Evolutionary conservation across 2,329 filamentous ascomycete genomes (phyloP).

Genomic region (Hypoxylon sp.): DNA sequence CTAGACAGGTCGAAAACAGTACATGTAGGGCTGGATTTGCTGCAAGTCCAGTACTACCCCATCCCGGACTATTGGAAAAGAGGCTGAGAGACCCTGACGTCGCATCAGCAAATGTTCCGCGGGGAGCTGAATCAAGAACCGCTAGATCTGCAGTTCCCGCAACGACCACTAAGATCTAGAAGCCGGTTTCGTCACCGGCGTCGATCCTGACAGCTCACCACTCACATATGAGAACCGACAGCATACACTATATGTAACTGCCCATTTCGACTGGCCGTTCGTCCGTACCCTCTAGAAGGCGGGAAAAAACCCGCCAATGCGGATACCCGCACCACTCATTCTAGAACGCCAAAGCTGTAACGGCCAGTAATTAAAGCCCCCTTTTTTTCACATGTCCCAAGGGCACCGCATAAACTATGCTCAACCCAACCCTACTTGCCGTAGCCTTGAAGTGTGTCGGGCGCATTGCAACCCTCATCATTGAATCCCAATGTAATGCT

Average conservation of each 20-base stretch:
- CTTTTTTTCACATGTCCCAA: slow-evolving; percentile 9
- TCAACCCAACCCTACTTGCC: slow-evolving; percentile 11
- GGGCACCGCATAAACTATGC: slow-evolving; percentile 1
- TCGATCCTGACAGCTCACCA: slow-evolving; percentile 33
- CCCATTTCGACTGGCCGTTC: slow-evolving; percentile 3
- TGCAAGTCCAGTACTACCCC: slow-evolving; percentile 43
- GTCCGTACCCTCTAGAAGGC: background rate
- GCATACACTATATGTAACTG: too few relatives aligned
- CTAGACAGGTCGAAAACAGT: slow-evolving; percentile 7
- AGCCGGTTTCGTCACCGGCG: slow-evolving; percentile 22
- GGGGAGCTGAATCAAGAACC: slow-evolving; percentile 30
- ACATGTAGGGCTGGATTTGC: slow-evolving; percentile 41
- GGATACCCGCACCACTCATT: slow-evolving; percentile 48
- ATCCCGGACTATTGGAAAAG: slow-evolving; percentile 50
- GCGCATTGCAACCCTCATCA: background rate
- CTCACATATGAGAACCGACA: slow-evolving; percentile 23
- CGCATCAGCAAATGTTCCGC: slow-evolving; percentile 35
- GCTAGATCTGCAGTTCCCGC: slow-evolving; percentile 19
- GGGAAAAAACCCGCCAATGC: slow-evolving; percentile 32
- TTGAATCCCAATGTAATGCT: background rate
- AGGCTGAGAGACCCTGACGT: slow-evolving; percentile 46
- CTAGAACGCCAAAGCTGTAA: slow-evolving; percentile 41
- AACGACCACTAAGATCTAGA: slow-evolving; percentile 27
- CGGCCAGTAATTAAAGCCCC: slow-evolving; percentile 35
- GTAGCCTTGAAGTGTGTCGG: background rate